phyloP scores from a whole-genome alignment of 2,329 filamentous ascomycete genomes.

The Fusarium bactridioides region DNA sequence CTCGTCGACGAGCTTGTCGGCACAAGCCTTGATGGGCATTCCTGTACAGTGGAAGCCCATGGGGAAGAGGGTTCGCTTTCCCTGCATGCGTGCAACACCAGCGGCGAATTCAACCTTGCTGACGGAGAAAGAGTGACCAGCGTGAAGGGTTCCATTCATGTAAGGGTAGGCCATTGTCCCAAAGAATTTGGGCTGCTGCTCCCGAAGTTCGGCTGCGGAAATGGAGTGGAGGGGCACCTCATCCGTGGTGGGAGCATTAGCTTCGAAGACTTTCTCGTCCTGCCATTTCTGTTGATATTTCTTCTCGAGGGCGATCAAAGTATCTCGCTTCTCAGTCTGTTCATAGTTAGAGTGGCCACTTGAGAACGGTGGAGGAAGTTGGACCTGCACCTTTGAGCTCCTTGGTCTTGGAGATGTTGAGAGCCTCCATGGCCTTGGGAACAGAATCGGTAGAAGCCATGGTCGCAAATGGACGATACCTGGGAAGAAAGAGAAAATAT shows the following conservation, averaged over 20 bases:
- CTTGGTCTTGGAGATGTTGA: constrained; percentile 66
- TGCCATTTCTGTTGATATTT: constrained; percentile 81
- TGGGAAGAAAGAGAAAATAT: neutral
- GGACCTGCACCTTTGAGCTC: constrained; percentile 64
- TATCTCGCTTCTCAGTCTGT: constrained; percentile 86
- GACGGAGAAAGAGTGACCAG: constrained; percentile 90
- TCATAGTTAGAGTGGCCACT: constrained; percentile 23
- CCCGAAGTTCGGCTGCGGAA: constrained; percentile 76
- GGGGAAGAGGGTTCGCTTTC: constrained; percentile 86
- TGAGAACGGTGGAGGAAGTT: neutral
- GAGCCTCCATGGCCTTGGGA: constrained; percentile 59
- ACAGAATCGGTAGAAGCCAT: constrained; percentile 55
- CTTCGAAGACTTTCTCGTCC: constrained; percentile 73
- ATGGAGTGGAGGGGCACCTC: constrained; percentile 82
- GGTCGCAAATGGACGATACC: constrained; percentile 43
- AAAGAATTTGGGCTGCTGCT: constrained; percentile 90
- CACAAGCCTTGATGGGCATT: constrained; percentile 97
- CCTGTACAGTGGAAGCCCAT: constrained; percentile 93
- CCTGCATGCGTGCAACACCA: constrained; percentile 88
- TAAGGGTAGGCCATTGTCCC: constrained; percentile 67
- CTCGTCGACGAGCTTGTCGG: constrained; percentile 92
- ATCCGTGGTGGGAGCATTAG: constrained; percentile 79
- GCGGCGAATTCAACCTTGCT: constrained; percentile 93
- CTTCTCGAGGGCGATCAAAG: constrained; percentile 83
- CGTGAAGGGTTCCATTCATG: constrained; percentile 89